Percentiles rank a stretch among this genome's conserved stretches.
These are phyloP conservation scores for Solanum bulbocastanum DNA, from an alignment of 257 asterid genomes.

Conservation along the genomic window DNA sequence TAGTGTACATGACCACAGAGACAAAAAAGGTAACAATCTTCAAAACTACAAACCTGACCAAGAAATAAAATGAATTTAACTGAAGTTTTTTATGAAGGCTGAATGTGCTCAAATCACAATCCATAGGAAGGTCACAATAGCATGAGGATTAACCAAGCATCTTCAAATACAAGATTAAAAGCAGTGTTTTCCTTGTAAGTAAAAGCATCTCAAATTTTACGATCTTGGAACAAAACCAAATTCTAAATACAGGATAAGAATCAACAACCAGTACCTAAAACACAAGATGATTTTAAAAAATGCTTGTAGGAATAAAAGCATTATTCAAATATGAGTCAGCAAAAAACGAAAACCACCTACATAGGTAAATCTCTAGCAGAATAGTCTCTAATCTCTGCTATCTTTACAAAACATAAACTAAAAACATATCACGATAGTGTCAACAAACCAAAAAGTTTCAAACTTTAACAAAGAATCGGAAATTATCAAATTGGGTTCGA, in stretches of 20 bases:
- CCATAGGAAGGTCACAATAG: background rate
- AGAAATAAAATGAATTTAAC: background rate
- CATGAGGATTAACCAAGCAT: background rate
- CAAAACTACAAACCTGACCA: background rate
- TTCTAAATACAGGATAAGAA: background rate
- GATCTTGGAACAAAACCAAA: background rate
- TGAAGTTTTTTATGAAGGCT: background rate
- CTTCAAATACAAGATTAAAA: background rate
- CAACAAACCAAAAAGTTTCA: background rate
- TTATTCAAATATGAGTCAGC: background rate
- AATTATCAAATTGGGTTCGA: background rate
- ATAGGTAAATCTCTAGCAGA: background rate
- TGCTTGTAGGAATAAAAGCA: background rate
- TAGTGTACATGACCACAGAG: background rate
- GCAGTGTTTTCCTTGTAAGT: background rate
- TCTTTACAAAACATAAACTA: background rate
- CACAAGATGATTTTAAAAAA: background rate
- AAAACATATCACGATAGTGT: background rate
- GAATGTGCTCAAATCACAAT: background rate
- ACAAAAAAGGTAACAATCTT: background rate
- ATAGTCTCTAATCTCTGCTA: background rate
- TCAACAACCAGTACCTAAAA: background rate
- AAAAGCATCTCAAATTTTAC: background rate
- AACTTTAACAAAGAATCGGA: background rate
- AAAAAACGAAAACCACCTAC: background rate